Conservation (phyloP, 2,329 filamentous ascomycete species). For the Exophiala xenobiotica region DNA sequence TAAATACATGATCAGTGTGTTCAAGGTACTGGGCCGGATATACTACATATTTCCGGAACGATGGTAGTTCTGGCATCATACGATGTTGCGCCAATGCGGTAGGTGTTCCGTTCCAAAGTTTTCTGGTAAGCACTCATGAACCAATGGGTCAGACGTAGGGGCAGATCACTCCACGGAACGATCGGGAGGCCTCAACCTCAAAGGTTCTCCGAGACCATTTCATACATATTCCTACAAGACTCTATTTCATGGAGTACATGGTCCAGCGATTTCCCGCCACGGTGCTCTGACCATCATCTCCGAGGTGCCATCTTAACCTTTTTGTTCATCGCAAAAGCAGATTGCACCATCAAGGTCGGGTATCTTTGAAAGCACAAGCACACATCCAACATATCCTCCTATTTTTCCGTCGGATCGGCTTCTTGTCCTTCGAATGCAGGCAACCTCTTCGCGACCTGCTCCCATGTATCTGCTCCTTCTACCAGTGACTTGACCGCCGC, state of each 20-base stretch:
- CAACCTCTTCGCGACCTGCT: constrained; percentile 71
- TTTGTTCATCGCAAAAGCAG: constrained; percentile 7
- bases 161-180: too few relatives aligned
- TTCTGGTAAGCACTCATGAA: too few relatives aligned
- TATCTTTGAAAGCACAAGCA: constrained; percentile 14
- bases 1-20: too few relatives aligned
- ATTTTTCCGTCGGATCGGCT: constrained; percentile 40
- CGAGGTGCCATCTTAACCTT: constrained; percentile 23
- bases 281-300: constrained; percentile 28
- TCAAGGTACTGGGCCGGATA: too few relatives aligned
- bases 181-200: too few relatives aligned
- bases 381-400: neutral
- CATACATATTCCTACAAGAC: constrained; percentile 4
- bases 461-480: constrained; percentile 64
- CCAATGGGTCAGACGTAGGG: too few relatives aligned
- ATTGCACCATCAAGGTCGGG: constrained; percentile 28
- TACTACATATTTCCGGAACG: too few relatives aligned
- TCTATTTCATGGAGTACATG: constrained; percentile 19
- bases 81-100: too few relatives aligned
- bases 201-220: too few relatives aligned
- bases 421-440: constrained; percentile 81
- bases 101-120: too few relatives aligned
- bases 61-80: too few relatives aligned
- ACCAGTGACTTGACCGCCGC: constrained; percentile 66
- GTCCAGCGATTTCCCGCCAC: constrained; percentile 31